Evolutionary conservation across 164 flowering plant genomes (phyloP).

Genomic region (Cinnamomum micranthum): DNA sequence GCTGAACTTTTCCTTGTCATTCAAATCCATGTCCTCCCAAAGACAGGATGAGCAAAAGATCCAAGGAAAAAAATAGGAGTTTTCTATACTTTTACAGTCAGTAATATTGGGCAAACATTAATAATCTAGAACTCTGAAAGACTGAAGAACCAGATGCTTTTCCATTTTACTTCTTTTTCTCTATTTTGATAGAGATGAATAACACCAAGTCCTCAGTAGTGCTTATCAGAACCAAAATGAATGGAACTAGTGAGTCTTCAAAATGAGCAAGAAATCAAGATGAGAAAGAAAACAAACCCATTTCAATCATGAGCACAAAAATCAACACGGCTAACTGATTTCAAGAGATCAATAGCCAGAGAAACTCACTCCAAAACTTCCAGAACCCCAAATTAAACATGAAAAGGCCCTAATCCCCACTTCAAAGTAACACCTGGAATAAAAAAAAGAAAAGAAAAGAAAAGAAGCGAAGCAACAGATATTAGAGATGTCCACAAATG

Average conservation of each 20-base stretch:
- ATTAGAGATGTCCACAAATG: background rate
- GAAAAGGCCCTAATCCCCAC: conserved; percentile 4
- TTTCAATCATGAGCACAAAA: conserved; percentile 11
- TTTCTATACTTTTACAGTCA: background rate
- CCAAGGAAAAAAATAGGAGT: background rate
- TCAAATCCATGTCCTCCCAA: conserved; percentile 42
- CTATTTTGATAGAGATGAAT: conserved; percentile 8
- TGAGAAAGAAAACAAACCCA: conserved; percentile 4
- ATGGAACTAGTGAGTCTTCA: conserved; percentile 7
- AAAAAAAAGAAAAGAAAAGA: background rate
- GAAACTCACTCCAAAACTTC: background rate
- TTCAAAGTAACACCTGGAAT: conserved; percentile 1
- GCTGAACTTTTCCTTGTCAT: conserved; percentile 42
- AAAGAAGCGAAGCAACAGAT: conserved; percentile 4
- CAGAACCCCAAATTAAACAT: conserved; percentile 3
- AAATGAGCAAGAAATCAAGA: background rate
- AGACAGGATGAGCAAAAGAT: conserved; percentile 10
- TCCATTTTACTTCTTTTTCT: background rate
- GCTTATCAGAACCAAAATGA: conserved; percentile 9
- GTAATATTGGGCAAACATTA: background rate
- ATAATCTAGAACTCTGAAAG: background rate
- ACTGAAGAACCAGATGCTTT: background rate
- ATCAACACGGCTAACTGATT: background rate
- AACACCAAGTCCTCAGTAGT: background rate
- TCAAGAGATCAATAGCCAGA: background rate